These are phyloP conservation scores for Solanum verrucosum DNA, from an alignment of 257 asterid genomes.

Conservation along the genomic window DNA sequence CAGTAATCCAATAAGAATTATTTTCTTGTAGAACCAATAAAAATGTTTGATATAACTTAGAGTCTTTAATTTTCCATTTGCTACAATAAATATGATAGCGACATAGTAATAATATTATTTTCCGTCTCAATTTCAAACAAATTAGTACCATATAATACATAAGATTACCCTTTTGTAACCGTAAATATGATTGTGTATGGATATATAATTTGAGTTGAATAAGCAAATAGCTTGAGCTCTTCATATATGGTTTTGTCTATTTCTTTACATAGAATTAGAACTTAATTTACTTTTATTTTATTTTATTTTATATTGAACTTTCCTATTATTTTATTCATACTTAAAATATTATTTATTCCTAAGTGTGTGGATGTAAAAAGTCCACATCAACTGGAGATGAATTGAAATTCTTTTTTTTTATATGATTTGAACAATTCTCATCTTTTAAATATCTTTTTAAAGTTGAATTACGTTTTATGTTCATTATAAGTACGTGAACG, in stretches of 20 bases:
- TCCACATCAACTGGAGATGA: no score
- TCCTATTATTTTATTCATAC: no score
- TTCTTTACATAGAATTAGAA: no score
- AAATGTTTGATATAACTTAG: not conserved
- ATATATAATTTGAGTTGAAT: not conserved
- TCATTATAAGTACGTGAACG: not conserved
- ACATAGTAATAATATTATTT: no score
- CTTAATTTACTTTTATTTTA: accelerated
- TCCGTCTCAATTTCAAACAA: not conserved
- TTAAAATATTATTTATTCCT: no score
- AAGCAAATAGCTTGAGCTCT: not conserved
- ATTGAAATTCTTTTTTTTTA: no score
- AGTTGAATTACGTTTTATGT: no score
- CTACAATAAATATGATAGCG: not conserved
- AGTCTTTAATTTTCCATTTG: not conserved
- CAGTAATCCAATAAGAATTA: not conserved
- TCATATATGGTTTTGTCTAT: not conserved
- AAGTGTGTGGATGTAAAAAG: no score
- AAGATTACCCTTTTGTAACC: not conserved
- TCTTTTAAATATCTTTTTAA: no score
- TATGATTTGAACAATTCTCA: no score
- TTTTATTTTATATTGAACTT: not conserved
- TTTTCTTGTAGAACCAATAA: not conserved
- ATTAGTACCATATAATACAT: not conserved
- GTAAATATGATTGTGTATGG: not conserved